Evolutionary conservation across 2,329 filamentous ascomycete genomes (phyloP), one percentile per base, ranked within the genome.

Genomic region (Pseudogymnoascus sp.): DNA sequence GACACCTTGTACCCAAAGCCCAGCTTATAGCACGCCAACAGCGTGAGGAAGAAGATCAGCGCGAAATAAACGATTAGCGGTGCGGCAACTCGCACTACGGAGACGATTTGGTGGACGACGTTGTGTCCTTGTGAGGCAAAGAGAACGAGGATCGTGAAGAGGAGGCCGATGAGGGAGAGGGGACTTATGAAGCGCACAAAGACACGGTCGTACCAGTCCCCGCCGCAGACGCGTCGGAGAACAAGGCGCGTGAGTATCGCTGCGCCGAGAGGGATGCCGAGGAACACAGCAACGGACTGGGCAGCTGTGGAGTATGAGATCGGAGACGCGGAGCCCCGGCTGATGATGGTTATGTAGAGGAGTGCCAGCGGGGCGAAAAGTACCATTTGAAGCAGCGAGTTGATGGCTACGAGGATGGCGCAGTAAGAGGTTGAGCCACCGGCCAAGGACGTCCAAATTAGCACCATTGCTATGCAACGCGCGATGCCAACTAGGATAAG

Each of bases 131-230:
- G 91, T 1, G 87, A 89, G 0, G 89, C 91, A 70, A 96, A 96
- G 2, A 96, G 79, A 1, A 96, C 85, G 6, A 94, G 73, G 66
- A 96, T 94, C 1, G 91, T 96, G 76, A 92, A 96, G 0, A 96
- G 76, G 4, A 97, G 79, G 0, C 91, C 91, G 65, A 96, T 83
- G 2, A 96, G 79, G 0, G 89, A 93, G 79, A 84, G 87, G 0
- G 91, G 91, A 0, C 84, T 81, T 2, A 84, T 77, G 70, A 81
- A 85, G 34, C 80, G 82, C n/a, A 96, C 71, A 71, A 96, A 94
- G 2, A 81, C 77, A 2, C 76, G 70, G 37, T 90, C 79, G 70
- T 91, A 96, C 78, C 82, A 87, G 1, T 75, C 73, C 1, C 79
- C 72, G 2, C 85, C 82, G 3, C 81, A 71, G 0, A 85, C 41